These are phyloP conservation scores for Chaetomiaceae sp. DNA, from an alignment of 2,329 filamentous ascomycete genomes.

Conservation along the genomic window DNA sequence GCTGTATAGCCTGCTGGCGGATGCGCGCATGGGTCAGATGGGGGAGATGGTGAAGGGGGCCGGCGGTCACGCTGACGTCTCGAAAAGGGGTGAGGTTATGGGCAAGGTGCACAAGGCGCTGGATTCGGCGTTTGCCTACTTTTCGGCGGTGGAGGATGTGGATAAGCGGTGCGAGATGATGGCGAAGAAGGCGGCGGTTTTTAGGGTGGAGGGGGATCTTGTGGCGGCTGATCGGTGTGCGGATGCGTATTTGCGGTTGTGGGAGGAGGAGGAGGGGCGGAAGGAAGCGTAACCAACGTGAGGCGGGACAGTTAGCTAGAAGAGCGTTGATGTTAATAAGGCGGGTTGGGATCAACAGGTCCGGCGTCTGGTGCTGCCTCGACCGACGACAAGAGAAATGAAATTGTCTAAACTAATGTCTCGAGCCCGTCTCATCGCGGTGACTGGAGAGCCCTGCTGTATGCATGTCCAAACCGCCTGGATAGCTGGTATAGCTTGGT, in stretches of 20 bases:
- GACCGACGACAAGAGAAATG: not conserved
- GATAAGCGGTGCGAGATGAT: constrained; percentile 72
- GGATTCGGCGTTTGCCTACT: constrained; percentile 60
- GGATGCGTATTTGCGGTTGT: constrained; percentile 58
- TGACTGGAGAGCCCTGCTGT: not conserved
- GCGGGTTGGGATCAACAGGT: no score
- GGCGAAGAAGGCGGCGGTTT: constrained; percentile 75
- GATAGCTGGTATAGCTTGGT: no score
- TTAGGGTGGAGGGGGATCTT: constrained; percentile 63
- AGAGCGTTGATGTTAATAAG: no score
- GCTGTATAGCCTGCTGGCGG: constrained; percentile 67
- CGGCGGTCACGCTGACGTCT: no score
- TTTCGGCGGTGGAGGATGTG: constrained; percentile 62
- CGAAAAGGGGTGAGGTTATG: constrained; percentile 50
- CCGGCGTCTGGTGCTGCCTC: not conserved
- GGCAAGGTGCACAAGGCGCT: constrained; percentile 56
- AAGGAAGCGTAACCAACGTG: constrained; percentile 12
- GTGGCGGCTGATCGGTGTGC: constrained; percentile 62
- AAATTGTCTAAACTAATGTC: not conserved
- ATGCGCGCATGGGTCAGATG: constrained; percentile 75
- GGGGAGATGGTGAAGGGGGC: constrained; percentile 38
- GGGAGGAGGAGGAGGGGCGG: constrained; percentile 35
- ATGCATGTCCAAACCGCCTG: no score
- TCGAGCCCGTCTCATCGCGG: not conserved
- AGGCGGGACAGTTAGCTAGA: no score